phyloP scores from a whole-genome alignment of 106 monocot species.

The Iris macrosiphon region DNA sequence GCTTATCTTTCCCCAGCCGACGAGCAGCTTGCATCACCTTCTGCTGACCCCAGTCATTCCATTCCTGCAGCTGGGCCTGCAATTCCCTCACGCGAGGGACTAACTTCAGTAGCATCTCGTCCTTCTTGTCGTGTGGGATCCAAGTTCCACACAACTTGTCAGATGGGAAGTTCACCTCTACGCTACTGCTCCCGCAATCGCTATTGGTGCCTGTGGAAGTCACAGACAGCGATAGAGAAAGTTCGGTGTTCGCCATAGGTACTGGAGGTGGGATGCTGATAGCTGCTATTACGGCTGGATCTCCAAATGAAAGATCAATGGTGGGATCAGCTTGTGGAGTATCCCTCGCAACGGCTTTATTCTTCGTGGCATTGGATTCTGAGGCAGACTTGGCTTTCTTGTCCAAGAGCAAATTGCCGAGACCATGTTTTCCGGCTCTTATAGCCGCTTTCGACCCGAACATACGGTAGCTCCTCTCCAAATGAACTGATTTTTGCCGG shows the following conservation, averaged over 20 bases:
- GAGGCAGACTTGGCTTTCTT: too few species aligned
- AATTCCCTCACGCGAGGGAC: conserved; percentile 42
- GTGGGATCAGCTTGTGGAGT: conserved; percentile 12
- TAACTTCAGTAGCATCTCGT: conserved; percentile 52
- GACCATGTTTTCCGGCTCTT: too few species aligned
- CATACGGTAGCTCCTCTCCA: too few species aligned
- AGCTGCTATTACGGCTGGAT: neutral
- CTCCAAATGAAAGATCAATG: conserved; percentile 21
- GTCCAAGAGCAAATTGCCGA: too few species aligned
- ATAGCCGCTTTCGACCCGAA: too few species aligned
- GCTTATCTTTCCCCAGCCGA: conserved; percentile 65
- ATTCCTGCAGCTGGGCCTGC: conserved; percentile 68
- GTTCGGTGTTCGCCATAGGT: conserved; percentile 53
- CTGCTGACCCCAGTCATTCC: conserved; percentile 85
- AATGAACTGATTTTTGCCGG: too few species aligned
- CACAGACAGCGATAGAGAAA: conserved; percentile 52
- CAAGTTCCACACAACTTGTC: too few species aligned
- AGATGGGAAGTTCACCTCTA: neutral
- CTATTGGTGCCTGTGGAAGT: conserved; percentile 30
- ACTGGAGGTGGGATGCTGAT: neutral
- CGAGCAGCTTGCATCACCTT: conserved; percentile 83
- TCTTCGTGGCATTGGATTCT: too few species aligned
- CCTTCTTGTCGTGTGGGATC: conserved; percentile 52
- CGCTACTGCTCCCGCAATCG: neutral
- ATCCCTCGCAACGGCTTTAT: conserved; percentile 23